phyloP scores from a whole-genome alignment of 345 rosid species.

The Barbarea vulgaris region DNA sequence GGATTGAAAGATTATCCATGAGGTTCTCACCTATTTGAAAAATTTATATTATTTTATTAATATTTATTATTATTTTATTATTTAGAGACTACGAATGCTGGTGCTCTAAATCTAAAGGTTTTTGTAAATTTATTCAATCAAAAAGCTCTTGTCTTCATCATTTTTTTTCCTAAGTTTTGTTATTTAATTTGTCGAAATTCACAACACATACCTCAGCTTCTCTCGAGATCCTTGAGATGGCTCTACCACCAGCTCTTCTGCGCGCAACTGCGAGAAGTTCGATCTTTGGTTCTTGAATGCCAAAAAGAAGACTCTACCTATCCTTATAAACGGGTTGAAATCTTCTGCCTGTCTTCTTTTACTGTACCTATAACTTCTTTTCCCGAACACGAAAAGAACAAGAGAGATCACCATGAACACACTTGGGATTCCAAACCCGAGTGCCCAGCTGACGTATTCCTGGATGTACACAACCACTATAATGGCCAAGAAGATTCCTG shows the following conservation, averaged over 20 bases:
- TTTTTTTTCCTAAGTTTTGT: too few relatives aligned
- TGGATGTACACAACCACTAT: slow-evolving; percentile 59
- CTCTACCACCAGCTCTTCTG: slow-evolving; percentile 1
- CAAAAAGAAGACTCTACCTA: slow-evolving; percentile 51
- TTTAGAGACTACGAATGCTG: too few relatives aligned
- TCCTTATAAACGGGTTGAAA: slow-evolving; percentile 59
- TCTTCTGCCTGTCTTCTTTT: slow-evolving; percentile 39
- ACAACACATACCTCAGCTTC: slow-evolving; percentile 44
- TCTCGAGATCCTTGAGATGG: slow-evolving; percentile 27
- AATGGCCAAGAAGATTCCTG: slow-evolving; percentile 43
- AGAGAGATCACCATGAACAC: slow-evolving; percentile 56
- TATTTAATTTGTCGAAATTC: too few relatives aligned
- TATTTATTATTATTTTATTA: too few relatives aligned
- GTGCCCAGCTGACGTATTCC: slow-evolving; percentile 68
- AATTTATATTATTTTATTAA: too few relatives aligned
- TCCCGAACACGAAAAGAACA: slow-evolving; percentile 56
- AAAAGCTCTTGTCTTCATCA: too few relatives aligned
- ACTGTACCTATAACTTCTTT: slow-evolving; percentile 54
- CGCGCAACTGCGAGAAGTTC: slow-evolving; percentile 29
- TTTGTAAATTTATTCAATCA: too few relatives aligned
- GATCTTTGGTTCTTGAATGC: slow-evolving; percentile 54
- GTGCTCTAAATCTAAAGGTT: too few relatives aligned
- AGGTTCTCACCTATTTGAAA: too few relatives aligned
- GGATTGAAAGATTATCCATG: too few relatives aligned
- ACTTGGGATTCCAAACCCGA: slow-evolving; percentile 73